These are phyloP conservation scores for Salvia splendens DNA, from an alignment of 257 asterid species.

Conservation along the genomic window DNA sequence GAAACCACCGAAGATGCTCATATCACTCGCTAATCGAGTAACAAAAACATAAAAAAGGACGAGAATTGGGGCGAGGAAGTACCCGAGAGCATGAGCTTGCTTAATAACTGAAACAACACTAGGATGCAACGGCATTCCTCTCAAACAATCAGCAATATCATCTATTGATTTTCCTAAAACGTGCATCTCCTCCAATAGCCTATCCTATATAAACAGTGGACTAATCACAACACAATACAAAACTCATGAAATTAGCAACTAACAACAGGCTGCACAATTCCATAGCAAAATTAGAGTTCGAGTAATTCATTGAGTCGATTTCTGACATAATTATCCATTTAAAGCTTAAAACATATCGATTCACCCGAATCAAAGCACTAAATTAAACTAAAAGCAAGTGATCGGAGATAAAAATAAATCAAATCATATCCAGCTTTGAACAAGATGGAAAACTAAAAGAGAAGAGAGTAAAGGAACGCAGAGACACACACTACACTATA, in stretches of 20 bases:
- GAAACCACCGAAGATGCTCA: slow-evolving; percentile 32
- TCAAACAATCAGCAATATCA: slow-evolving; percentile 67
- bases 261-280: background rate
- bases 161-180: slow-evolving; percentile 56
- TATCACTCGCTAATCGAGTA: background rate
- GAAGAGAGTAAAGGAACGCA: background rate
- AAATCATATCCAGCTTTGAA: background rate
- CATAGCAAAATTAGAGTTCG: background rate
- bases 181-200: slow-evolving; percentile 70
- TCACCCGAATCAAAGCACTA: background rate
- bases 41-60: background rate
- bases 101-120: slow-evolving; percentile 46
- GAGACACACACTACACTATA: background rate
- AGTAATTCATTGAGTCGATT: background rate
- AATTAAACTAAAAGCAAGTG: background rate
- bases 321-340: background rate
- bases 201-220: slow-evolving; percentile 49
- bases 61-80: background rate
- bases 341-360: background rate
- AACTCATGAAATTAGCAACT: slow-evolving; percentile 1
- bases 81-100: slow-evolving; percentile 74
- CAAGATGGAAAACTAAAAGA: background rate
- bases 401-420: background rate
- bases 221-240: slow-evolving; percentile 9
- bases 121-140: slow-evolving; percentile 61